A percentile compares a stretch with the other conserved stretches of the same genome.
phyloP scores from a whole-genome alignment of 495 filamentous ascomycete genomes.

The Terfezia claveryi region DNA sequence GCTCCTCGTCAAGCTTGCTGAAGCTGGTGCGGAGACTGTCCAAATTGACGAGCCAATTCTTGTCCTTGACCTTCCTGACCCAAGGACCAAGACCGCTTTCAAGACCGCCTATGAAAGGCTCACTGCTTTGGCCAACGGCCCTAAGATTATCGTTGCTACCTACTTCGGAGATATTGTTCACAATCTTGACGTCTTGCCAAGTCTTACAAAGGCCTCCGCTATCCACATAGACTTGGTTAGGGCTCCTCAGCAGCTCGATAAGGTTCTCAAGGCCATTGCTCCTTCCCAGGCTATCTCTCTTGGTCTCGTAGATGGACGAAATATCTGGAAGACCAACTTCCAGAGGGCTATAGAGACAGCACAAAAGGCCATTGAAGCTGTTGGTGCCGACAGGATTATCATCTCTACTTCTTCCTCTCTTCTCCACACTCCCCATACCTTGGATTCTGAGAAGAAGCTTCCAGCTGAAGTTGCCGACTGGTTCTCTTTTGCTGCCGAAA shows the following conservation, averaged over 20 bases:
- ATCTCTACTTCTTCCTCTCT: constrained; percentile 90
- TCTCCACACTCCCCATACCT: constrained; percentile 91
- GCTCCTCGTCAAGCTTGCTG: constrained; percentile 76
- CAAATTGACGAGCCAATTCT: constrained; percentile 97
- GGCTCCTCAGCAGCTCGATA: constrained; percentile 84
- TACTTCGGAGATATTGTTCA: constrained; percentile 99
- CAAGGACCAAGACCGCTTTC: constrained; percentile 82
- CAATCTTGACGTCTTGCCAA: constrained; percentile 73
- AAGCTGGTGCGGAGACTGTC: constrained; percentile 78
- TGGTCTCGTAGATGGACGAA: constrained; percentile 93
- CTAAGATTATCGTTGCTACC: constrained; percentile 67
- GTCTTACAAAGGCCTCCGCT: constrained; percentile 46
- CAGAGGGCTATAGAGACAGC: constrained; percentile 70
- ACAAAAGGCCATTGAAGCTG: constrained; percentile 71
- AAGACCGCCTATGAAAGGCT: constrained; percentile 90
- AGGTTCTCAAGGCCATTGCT: constrained; percentile 52
- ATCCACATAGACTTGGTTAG: constrained; percentile 92
- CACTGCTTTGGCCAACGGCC: constrained; percentile 45
- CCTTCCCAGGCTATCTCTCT: constrained; percentile 74
- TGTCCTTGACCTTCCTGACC: constrained; percentile 67
- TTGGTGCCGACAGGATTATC: constrained; percentile 86
- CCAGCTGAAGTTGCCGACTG: constrained; percentile 82
- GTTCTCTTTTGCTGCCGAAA: constrained; percentile 97
- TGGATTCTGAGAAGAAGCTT: constrained; percentile 92
- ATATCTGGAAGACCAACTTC: constrained; percentile 99